Conservation (phyloP, 2,329 filamentous ascomycete genomes). For the Pseudogymnoascus sp. region DNA sequence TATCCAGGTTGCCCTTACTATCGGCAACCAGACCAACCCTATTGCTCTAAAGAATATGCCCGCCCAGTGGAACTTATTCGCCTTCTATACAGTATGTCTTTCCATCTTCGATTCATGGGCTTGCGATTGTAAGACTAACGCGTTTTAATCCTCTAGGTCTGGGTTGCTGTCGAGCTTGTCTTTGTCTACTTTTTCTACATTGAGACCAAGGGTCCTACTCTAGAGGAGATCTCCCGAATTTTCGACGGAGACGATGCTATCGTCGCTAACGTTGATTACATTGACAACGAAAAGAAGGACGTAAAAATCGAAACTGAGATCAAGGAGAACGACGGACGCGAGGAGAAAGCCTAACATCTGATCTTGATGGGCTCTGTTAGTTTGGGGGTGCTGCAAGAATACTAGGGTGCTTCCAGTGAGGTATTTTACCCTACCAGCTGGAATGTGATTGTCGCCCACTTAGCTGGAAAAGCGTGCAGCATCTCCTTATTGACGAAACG, state of each 20-base stretch:
- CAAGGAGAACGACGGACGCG: not conserved
- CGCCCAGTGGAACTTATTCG: constrained; percentile 57
- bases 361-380: too few species aligned
- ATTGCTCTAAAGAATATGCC: constrained; percentile 52
- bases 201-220: constrained; percentile 6
- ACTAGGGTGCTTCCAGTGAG: not conserved
- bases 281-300: not conserved
- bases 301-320: not conserved
- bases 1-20: constrained; percentile 27
- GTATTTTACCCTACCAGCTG: not conserved
- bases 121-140: constrained; percentile 12
- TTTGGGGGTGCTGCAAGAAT: too few species aligned
- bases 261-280: not conserved
- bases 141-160: constrained; percentile 30
- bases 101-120: not conserved
- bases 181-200: constrained; percentile 9
- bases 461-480: too few species aligned
- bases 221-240: constrained; percentile 3
- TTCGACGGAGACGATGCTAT: constrained; percentile 10
- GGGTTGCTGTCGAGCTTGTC: constrained; percentile 41
- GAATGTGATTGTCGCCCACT: not conserved
- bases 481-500: too few species aligned
- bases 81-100: constrained; percentile 49
- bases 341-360: not conserved
- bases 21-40: constrained; percentile 49